Evolutionary conservation across 164 flowering plant species (phyloP).

Genomic region (Paratinospora sagittata): DNA sequence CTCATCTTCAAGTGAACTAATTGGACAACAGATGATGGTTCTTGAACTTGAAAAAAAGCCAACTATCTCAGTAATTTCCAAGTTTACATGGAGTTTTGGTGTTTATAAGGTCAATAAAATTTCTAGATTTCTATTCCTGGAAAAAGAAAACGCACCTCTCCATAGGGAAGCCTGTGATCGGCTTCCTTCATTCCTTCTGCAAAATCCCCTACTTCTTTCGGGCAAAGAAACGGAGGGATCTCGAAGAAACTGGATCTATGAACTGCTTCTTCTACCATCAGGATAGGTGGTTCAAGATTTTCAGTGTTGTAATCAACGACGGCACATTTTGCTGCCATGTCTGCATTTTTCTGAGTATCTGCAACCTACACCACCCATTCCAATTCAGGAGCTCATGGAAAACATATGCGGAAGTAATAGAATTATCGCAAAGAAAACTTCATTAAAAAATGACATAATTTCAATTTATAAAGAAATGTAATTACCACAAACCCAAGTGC

Average conservation of each 20-base stretch:
- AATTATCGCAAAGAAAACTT: neutral
- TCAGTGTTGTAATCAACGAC: constrained; percentile 60
- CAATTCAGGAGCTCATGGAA: neutral
- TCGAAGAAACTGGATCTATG: constrained; percentile 71
- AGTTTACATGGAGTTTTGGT: neutral
- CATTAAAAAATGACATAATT: neutral
- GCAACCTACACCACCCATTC: constrained; percentile 48
- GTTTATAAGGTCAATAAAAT: neutral
- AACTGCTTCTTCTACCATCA: constrained; percentile 90
- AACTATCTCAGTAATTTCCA: neutral
- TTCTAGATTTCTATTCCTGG: neutral
- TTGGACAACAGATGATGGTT: neutral
- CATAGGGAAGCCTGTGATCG: constrained; percentile 63
- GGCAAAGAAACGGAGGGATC: constrained; percentile 50
- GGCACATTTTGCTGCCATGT: constrained; percentile 63
- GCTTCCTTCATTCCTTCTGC: constrained; percentile 83
- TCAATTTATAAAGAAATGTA: constrained; percentile 3
- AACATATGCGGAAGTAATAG: neutral
- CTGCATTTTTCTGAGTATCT: constrained; percentile 74
- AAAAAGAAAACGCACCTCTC: constrained; percentile 44
- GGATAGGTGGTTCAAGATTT: constrained; percentile 64
- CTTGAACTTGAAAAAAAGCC: neutral
- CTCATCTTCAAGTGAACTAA: no score
- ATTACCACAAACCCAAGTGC: constrained; percentile 73
- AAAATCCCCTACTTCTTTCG: constrained; percentile 63